Evolutionary conservation across 768 basidiomycete genomes (phyloP).

Genomic region (Serendipita sp.): DNA sequence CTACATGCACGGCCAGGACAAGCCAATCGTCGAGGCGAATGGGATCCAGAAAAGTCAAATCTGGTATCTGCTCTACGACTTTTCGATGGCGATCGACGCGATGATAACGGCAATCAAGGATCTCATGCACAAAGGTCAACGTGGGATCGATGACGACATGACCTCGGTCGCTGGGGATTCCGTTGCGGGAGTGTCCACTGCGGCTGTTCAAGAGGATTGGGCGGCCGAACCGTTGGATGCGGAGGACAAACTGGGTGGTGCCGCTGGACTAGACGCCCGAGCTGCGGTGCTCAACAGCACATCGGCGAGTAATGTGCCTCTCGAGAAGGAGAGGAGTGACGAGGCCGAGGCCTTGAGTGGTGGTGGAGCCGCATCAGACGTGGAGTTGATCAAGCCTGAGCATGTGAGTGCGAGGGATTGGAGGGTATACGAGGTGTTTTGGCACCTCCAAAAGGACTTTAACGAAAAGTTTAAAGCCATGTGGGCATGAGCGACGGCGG

Average conservation of each 20-base stretch:
- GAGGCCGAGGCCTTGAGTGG: conserved; percentile 15
- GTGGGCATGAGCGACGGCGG: conserved; percentile 33
- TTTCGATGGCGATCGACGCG: conserved; percentile 33
- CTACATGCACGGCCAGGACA: conserved; percentile 45
- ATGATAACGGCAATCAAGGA: conserved; percentile 37
- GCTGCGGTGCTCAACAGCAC: conserved; percentile 9
- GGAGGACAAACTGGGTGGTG: conserved; percentile 20
- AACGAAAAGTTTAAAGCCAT: conserved; percentile 44
- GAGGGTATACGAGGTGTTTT: conserved; percentile 38
- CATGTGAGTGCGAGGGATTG: conserved; percentile 31
- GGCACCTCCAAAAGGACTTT: conserved; percentile 32
- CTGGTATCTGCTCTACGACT: conserved; percentile 52
- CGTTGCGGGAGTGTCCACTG: conserved; percentile 13
- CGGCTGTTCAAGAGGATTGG: conserved; percentile 16
- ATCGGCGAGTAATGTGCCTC: conserved; percentile 13
- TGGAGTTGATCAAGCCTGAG: not conserved
- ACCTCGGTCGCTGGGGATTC: not conserved
- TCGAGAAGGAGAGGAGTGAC: conserved; percentile 10
- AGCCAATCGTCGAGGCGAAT: conserved; percentile 34
- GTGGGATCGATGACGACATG: conserved; percentile 4
- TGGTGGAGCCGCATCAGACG: not conserved
- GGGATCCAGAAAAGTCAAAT: conserved; percentile 44
- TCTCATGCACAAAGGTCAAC: conserved; percentile 22
- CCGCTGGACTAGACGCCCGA: conserved; percentile 14
- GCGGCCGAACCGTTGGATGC: conserved; percentile 22